These are phyloP conservation scores for Pedinophyceae sp. DNA, from an alignment of 139 green algal genomes.

Conservation along the genomic window DNA sequence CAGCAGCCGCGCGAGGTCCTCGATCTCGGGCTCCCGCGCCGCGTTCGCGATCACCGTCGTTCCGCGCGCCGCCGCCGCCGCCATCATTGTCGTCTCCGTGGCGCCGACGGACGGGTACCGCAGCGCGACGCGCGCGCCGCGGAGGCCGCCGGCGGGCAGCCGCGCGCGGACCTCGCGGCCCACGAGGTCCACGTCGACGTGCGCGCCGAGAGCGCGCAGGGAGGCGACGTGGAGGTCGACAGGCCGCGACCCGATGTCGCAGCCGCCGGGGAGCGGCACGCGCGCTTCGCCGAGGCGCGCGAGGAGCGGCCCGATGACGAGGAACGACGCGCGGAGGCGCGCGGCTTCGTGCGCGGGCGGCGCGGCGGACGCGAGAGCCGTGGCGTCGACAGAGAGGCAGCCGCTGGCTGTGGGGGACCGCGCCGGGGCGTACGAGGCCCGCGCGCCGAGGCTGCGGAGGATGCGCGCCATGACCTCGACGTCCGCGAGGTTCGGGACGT, in stretches of 20 bases:
- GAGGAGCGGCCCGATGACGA: slow-evolving; percentile 23
- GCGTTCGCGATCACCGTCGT: slow-evolving; percentile 23
- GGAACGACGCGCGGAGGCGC: slow-evolving; percentile 25
- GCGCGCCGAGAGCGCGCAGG: slow-evolving; percentile 21
- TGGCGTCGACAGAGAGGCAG: not conserved
- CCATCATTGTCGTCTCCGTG: slow-evolving; percentile 42
- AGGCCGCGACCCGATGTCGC: slow-evolving; percentile 32
- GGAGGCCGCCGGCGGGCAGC: slow-evolving; percentile 10
- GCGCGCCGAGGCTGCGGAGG: too few species aligned
- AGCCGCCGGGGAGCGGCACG: slow-evolving; percentile 19
- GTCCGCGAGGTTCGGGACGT: slow-evolving; percentile 20
- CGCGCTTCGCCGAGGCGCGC: not conserved
- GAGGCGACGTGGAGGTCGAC: slow-evolving; percentile 33
- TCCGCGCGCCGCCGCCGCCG: slow-evolving; percentile 21
- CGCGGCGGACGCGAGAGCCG: slow-evolving; percentile 11
- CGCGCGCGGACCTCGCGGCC: too few species aligned
- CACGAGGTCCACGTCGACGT: slow-evolving; percentile 4
- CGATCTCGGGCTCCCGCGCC: slow-evolving; percentile 12
- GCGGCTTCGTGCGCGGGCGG: slow-evolving; percentile 16
- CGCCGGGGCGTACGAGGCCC: not conserved
- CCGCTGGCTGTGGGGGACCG: not conserved
- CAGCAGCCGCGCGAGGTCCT: slow-evolving; percentile 29
- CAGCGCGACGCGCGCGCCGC: slow-evolving; percentile 20
- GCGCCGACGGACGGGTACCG: slow-evolving; percentile 33
- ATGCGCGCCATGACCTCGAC: slow-evolving; percentile 23